phyloP scores from a whole-genome alignment of 345 rosid genomes.

The Boechera divaricarpa region DNA sequence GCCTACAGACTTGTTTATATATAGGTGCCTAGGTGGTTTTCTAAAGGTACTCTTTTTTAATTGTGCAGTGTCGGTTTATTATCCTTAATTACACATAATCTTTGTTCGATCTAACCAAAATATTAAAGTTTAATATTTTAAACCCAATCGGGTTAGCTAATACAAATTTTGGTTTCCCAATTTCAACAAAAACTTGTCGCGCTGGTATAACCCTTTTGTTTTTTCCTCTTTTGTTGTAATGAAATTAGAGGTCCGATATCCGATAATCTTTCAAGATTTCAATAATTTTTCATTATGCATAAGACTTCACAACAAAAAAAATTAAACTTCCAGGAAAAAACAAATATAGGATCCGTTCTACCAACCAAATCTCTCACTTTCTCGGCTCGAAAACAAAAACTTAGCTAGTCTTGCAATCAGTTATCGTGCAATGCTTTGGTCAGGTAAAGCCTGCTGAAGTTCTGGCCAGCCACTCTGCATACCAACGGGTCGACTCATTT shows the following conservation, averaged over 20 bases:
- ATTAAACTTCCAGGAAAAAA: not conserved
- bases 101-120: too few relatives aligned
- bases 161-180: too few relatives aligned
- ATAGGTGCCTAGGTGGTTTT: too few relatives aligned
- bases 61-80: too few relatives aligned
- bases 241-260: not conserved
- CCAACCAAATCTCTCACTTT: conserved; percentile 17
- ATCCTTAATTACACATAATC: too few relatives aligned
- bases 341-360: conserved; percentile 23
- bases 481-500: not conserved
- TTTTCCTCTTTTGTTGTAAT: not conserved
- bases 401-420: conserved; percentile 43
- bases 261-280: conserved; percentile 1
- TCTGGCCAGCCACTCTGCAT: conserved; percentile 96
- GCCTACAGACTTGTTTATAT: too few relatives aligned
- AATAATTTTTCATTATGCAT: not conserved
- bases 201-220: too few relatives aligned
- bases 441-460: conserved; percentile 80
- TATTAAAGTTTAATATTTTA: too few relatives aligned
- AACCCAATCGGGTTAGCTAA: too few relatives aligned
- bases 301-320: conserved; percentile 19
- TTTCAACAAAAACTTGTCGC: not conserved
- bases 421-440: conserved; percentile 86
- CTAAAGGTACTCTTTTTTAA: too few relatives aligned
- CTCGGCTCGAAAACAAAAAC: conserved; percentile 19